Evolutionary conservation across 495 filamentous ascomycete genomes (phyloP).

Genomic region (Aspergillus leporis): DNA sequence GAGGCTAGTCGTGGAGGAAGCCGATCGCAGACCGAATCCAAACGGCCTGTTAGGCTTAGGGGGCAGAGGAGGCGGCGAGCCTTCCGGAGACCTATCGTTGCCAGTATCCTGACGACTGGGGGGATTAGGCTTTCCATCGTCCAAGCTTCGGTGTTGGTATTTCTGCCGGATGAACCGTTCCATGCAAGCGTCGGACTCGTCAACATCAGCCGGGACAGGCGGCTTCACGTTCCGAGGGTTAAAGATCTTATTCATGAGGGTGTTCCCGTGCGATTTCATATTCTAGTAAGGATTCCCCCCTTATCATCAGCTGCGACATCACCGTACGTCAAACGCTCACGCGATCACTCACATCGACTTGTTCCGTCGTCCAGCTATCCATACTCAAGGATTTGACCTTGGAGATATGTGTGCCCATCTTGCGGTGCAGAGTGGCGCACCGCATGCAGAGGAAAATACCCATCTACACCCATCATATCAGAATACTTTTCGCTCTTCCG

Average conservation of each 20-base stretch:
- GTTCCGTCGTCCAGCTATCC: slow-evolving; percentile 93
- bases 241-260: slow-evolving; percentile 77
- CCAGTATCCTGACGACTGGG: slow-evolving; percentile 44
- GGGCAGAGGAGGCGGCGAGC: slow-evolving; percentile 76
- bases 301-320: slow-evolving; percentile 11
- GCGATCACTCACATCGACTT: slow-evolving; percentile 77
- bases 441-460: slow-evolving; percentile 97
- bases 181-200: slow-evolving; percentile 90
- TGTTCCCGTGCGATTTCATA: slow-evolving; percentile 91
- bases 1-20: slow-evolving; percentile 67
- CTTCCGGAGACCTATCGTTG: slow-evolving; percentile 42
- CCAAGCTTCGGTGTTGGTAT: slow-evolving; percentile 69
- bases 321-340: background rate
- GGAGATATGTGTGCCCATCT: slow-evolving; percentile 94
- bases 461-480: slow-evolving; percentile 54
- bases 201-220: slow-evolving; percentile 79
- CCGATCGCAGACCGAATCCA: slow-evolving; percentile 67
- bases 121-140: slow-evolving; percentile 51
- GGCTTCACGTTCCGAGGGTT: slow-evolving; percentile 83
- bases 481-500: slow-evolving; percentile 1
- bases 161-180: slow-evolving; percentile 93
- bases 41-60: slow-evolving; percentile 80
- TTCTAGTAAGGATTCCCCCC: slow-evolving; percentile 52
- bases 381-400: slow-evolving; percentile 98
- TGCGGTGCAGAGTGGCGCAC: slow-evolving; percentile 93